These are phyloP conservation scores for Pontederia paniculata DNA, from an alignment of 176 grass and related monocot genomes.

Conservation along the genomic window DNA sequence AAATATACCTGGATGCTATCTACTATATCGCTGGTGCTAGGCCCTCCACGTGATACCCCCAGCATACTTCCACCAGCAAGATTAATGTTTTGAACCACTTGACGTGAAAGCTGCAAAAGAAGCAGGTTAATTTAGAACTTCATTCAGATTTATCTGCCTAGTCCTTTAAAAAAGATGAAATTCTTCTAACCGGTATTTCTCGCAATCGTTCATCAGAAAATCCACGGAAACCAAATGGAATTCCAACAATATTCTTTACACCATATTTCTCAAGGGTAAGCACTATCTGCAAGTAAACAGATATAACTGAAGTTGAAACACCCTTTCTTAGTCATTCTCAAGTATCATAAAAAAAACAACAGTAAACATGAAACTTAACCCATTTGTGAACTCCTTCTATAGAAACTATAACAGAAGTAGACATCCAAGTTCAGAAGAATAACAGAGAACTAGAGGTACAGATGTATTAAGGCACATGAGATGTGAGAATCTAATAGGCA, in stretches of 20 bases:
- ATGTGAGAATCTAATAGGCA: too few species aligned
- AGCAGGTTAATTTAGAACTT: conserved; percentile 9
- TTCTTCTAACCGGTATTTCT: conserved; percentile 60
- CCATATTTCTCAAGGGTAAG: conserved; percentile 89
- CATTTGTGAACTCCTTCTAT: too few species aligned
- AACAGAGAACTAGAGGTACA: too few species aligned
- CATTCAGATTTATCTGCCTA: background rate
- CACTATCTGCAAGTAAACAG: conserved; percentile 59
- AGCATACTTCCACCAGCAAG: conserved; percentile 88
- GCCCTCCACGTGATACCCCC: conserved; percentile 85
- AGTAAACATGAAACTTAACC: too few species aligned
- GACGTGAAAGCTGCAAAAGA: conserved; percentile 59
- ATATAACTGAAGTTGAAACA: background rate
- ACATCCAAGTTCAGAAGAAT: too few species aligned
- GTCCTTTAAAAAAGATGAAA: background rate
- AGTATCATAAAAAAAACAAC: background rate
- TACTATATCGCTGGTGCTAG: conserved; percentile 73
- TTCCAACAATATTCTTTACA: conserved; percentile 93
- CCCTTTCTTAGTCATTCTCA: background rate
- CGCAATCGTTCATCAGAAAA: conserved; percentile 82
- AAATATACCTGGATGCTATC: conserved; percentile 80
- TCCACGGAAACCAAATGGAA: conserved; percentile 80
- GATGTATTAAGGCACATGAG: too few species aligned
- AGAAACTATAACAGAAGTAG: too few species aligned
- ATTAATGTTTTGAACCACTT: conserved; percentile 92